Base-by-base conservation (phyloP, 495 filamentous ascomycete genomes). In the Hypoxylon fuscum region DNA sequence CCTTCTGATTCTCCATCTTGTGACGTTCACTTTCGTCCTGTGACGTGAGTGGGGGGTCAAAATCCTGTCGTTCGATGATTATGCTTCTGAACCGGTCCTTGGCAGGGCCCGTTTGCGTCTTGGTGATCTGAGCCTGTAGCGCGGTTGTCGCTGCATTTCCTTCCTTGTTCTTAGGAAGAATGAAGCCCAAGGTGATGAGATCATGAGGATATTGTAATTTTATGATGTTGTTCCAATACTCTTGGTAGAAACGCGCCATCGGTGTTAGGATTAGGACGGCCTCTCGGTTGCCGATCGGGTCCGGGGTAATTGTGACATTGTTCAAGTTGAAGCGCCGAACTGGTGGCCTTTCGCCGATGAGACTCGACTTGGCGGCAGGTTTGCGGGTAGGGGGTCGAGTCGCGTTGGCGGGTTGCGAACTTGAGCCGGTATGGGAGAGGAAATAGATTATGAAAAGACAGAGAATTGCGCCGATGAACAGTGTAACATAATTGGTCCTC, bases 261-360 rank as follows among this genome's bases (percentile, higher is more conserved):
- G 95, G 95, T 0, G 95, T 98, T 57, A 98, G 85, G 71, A 98
- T 89, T 40, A 98, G 87, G 56, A 98, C 82, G 7, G 86, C 91
- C 77, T 98, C 95, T 61, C 86, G 78, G 71, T 96, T 94, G 34
- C 73, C 82, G 49, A 90, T 78, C 1, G 95, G 88, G 62, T 90
- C 81, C 42, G 78, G 70, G 23, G 93, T 88, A 55, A 88, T 91
- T 34, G 94, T 97, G 59, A 98, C 82, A 73, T 89, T 91, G 79
- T 97, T 98, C 68, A 98, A 86, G 68, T 96, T 84, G 80, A 97
- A 98, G 74, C 91, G 95, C 11, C 90, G 85, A 20, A 98, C 92
- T n/a, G 94, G 94, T 15, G 94, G 92, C 35, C 85, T 85, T 58
- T 86, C 84, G 32, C 83, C 69, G 48, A 83, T 70, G 34, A 84